Conservation (phyloP, 352 stramenopile genomes). For the Pythium dissimile region DNA sequence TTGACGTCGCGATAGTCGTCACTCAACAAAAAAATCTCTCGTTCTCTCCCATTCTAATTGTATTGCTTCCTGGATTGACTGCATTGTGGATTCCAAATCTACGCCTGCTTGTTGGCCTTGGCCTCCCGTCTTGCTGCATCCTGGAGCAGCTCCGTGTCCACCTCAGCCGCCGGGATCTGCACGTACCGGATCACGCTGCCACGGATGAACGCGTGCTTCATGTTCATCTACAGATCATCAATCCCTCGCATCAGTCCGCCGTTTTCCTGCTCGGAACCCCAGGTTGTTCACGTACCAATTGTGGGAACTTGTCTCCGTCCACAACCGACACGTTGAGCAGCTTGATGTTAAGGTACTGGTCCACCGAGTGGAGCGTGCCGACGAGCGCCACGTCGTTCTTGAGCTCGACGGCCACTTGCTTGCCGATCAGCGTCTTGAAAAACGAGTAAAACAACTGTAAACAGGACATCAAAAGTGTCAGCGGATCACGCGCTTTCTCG, state of each 20-base stretch:
- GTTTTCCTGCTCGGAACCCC: neutral
- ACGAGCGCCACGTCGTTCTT: conserved; percentile 99
- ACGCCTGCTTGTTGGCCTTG: conserved; percentile 70
- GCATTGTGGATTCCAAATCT: conserved; percentile 8
- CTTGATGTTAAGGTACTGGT: conserved; percentile 99
- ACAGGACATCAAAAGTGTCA: neutral
- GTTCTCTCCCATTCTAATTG: no score
- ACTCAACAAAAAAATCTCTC: no score
- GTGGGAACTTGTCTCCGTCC: conserved; percentile 95
- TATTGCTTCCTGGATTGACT: no score
- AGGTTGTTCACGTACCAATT: conserved; percentile 68
- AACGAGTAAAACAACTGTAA: conserved; percentile 96
- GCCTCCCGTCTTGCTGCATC: conserved; percentile 68
- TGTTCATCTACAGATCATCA: conserved; percentile 64
- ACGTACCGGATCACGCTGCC: conserved; percentile 98
- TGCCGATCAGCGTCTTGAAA: conserved; percentile 98
- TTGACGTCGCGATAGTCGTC: no score
- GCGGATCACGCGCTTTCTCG: neutral
- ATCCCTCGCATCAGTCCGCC: neutral
- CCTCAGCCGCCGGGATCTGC: conserved; percentile 94
- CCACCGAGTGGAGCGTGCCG: conserved; percentile 95
- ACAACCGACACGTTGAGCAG: conserved; percentile 95
- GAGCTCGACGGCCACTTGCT: conserved; percentile 97
- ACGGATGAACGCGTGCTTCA: conserved; percentile 99
- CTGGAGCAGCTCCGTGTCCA: conserved; percentile 96